These are phyloP conservation scores for Striga asiatica DNA, from an alignment of 257 asterid genomes.

Conservation along the genomic window DNA sequence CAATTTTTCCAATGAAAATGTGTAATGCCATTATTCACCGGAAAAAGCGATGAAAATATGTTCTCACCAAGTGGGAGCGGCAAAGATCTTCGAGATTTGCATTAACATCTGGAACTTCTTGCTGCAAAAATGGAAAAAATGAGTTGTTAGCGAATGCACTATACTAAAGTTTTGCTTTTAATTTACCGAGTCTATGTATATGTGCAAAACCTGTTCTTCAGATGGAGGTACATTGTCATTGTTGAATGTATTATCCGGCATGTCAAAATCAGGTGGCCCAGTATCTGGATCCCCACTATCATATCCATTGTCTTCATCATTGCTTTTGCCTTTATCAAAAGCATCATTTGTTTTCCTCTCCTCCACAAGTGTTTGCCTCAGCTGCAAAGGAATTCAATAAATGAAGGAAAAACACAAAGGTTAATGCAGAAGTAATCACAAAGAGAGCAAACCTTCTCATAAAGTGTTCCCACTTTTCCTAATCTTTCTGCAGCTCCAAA, in stretches of 20 bases:
- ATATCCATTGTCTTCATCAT: conserved; percentile 33
- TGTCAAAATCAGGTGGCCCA: conserved; percentile 47
- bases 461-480: conserved; percentile 32
- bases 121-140: conserved; percentile 27
- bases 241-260: conserved; percentile 33
- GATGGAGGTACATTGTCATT: conserved; percentile 25
- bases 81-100: conserved; percentile 86
- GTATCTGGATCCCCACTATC: conserved; percentile 58
- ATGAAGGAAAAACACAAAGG: conserved; percentile 7
- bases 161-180: background rate
- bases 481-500: conserved; percentile 21
- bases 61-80: conserved; percentile 80
- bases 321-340: conserved; percentile 23
- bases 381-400: conserved; percentile 38
- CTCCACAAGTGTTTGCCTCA: conserved; percentile 58
- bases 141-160: conserved; percentile 2
- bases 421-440: conserved; percentile 11
- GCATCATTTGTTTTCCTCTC: conserved; percentile 27
- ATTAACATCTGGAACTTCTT: conserved; percentile 34
- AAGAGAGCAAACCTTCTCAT: conserved; percentile 59
- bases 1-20: background rate
- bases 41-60: conserved; percentile 8
- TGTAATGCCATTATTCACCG: background rate
- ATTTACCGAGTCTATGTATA: conserved; percentile 7
- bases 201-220: conserved; percentile 40